Percentiles rank a stretch among this genome's conserved stretches.
phyloP scores from a whole-genome alignment of 768 basidiomycete genomes.

The Pleurotus sapidus region DNA sequence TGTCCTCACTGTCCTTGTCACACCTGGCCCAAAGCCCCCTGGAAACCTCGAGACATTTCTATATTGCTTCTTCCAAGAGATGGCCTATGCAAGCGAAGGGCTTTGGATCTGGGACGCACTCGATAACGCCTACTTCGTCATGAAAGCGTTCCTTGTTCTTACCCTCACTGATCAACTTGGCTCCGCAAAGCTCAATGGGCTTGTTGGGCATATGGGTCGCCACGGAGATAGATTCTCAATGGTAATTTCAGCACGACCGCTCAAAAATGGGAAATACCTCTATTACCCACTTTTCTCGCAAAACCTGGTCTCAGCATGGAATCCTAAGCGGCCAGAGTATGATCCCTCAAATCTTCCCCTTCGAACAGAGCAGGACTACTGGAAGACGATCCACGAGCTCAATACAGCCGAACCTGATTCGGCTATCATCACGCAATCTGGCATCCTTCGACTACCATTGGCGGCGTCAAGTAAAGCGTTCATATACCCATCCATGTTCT shows the following conservation, averaged over 20 bases:
- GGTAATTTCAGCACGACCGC: conserved; percentile 24
- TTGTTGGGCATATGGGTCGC: conserved; percentile 26
- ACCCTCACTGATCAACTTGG: conserved; percentile 30
- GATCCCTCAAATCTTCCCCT: conserved; percentile 20
- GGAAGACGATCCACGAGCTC: conserved; percentile 18
- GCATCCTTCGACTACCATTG: conserved; percentile 23
- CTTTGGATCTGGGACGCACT: conserved; percentile 32
- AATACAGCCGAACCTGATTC: conserved; percentile 12
- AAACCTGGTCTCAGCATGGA: conserved; percentile 9
- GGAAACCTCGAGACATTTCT: conserved; percentile 24
- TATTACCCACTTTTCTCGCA: conserved; percentile 26
- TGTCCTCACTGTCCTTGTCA: conserved; percentile 20
- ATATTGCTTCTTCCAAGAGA: conserved; percentile 22
- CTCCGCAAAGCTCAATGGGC: conserved; percentile 30
- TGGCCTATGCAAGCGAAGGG: conserved; percentile 23
- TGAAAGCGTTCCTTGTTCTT: conserved; percentile 17
- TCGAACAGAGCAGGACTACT: conserved; percentile 21
- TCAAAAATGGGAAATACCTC: conserved; percentile 16
- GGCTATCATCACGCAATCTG: conserved; percentile 19
- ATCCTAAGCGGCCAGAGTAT: conserved; percentile 20
- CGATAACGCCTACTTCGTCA: conserved; percentile 19
- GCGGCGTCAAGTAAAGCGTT: conserved; percentile 26
- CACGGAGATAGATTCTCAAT: conserved; percentile 26
- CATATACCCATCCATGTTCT: conserved; percentile 26
- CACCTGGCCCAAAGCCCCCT: conserved; percentile 26